These are phyloP conservation scores for Diutina rugosa DNA, from an alignment of 1,139 yeast species.

Conservation along the genomic window DNA sequence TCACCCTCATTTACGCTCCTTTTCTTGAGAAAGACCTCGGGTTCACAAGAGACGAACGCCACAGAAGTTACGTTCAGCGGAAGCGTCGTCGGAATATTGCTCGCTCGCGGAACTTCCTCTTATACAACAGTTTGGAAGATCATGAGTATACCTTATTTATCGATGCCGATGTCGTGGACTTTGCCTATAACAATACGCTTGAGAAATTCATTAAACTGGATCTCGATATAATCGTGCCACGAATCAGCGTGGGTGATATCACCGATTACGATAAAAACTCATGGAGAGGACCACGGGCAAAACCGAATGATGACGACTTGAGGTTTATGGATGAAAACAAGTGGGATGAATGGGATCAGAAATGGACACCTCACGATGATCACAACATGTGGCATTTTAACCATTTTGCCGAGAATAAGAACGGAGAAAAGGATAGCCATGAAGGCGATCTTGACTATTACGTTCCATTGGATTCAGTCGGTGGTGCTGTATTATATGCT, in stretches of 20 bases:
- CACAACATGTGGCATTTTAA: neutral
- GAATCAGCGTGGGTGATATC: slow-evolving; percentile 16
- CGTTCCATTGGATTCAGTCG: slow-evolving; percentile 31
- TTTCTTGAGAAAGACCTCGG: slow-evolving; percentile 1
- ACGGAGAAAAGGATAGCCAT: neutral
- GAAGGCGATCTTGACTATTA: slow-evolving; percentile 9
- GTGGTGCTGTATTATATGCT: slow-evolving; percentile 34
- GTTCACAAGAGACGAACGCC: neutral
- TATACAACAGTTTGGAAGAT: slow-evolving; percentile 3
- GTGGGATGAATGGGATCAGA: slow-evolving; percentile 16
- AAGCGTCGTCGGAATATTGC: neutral
- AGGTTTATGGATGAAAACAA: slow-evolving; percentile 16
- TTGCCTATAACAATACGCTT: slow-evolving; percentile 17
- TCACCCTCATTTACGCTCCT: neutral
- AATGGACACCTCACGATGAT: slow-evolving; percentile 19
- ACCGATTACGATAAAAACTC: slow-evolving; percentile 12
- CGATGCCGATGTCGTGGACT: slow-evolving; percentile 27
- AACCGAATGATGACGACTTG: slow-evolving; percentile 21
- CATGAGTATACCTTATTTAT: slow-evolving; percentile 23
- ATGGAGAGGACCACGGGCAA: slow-evolving; percentile 31
- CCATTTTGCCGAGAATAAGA: slow-evolving; percentile 3
- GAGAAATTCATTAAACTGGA: slow-evolving; percentile 16
- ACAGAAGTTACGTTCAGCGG: neutral
- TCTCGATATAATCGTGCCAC: slow-evolving; percentile 29
- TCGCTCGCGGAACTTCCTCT: neutral